Conservation (phyloP, 1,284 basidiomycete genomes). For the Cystobasidium slooffiae region DNA sequence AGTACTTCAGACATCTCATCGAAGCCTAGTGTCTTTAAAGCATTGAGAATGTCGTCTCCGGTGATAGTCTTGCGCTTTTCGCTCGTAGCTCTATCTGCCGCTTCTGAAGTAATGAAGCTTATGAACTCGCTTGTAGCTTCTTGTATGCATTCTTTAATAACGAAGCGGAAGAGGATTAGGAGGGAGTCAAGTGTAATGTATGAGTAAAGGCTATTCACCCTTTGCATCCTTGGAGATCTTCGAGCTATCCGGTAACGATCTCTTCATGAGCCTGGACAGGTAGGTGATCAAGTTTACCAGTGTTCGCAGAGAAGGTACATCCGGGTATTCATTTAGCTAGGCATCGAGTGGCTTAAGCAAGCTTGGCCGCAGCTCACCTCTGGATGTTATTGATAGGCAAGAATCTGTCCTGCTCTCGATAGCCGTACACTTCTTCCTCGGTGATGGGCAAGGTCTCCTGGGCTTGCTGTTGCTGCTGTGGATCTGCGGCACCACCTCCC, state of each 20-base stretch:
- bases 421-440: constrained; percentile 42
- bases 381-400: constrained; percentile 53
- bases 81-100: constrained; percentile 56
- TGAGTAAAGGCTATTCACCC: neutral
- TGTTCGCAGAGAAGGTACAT: neutral
- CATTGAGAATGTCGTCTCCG: constrained; percentile 78
- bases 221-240: constrained; percentile 51
- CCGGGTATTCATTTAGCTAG: neutral
- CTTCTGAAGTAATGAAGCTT: constrained; percentile 58
- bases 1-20: constrained; percentile 91
- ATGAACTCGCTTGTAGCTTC: constrained; percentile 58
- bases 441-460: constrained; percentile 38
- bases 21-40: constrained; percentile 86
- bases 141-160: constrained; percentile 58
- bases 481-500: constrained; percentile 3
- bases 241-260: constrained; percentile 50
- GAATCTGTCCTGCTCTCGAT: constrained; percentile 49
- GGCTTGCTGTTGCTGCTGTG: constrained; percentile 24
- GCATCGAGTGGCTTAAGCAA: too few relatives aligned
- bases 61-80: constrained; percentile 76
- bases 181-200: neutral
- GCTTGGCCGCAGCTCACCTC: neutral
- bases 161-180: neutral
- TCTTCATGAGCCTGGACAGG: constrained; percentile 51
- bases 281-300: constrained; percentile 11